Conservation (phyloP, 1,284 basidiomycete species). For the Cystobasidiaceae sp. region DNA sequence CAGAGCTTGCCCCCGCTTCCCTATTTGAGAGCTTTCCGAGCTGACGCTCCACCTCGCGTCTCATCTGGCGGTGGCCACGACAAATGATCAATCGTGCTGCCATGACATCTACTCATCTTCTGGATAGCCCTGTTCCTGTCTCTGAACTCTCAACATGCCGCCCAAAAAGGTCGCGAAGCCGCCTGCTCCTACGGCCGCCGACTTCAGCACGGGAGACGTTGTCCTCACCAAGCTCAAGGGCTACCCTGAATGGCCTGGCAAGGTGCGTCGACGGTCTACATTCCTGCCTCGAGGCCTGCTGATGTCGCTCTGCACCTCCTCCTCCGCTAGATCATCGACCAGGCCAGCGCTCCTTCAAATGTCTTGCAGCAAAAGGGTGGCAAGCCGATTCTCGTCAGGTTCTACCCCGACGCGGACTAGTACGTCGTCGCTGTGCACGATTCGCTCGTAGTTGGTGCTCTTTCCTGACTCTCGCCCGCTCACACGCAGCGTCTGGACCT, state of each 20-base stretch:
- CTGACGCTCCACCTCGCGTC: too few species aligned
- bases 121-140: not conserved
- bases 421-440: constrained; percentile 50
- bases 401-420: constrained; percentile 90
- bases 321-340: constrained; percentile 64
- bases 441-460: too few species aligned
- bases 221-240: constrained; percentile 91
- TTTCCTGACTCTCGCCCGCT: too few species aligned
- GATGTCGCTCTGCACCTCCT: not conserved
- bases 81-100: too few species aligned
- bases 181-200: constrained; percentile 17
- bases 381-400: constrained; percentile 66
- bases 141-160: constrained; percentile 23
- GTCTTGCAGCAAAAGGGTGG: constrained; percentile 64
- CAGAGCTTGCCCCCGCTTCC: too few species aligned
- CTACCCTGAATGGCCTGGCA: constrained; percentile 86
- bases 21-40: too few species aligned
- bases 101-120: too few species aligned
- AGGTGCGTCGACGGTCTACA: constrained; percentile 55
- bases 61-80: too few species aligned
- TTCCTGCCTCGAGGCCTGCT: not conserved
- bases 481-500: constrained; percentile 81
- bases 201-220: constrained; percentile 58
- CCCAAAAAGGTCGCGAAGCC: constrained; percentile 30
- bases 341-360: constrained; percentile 56